Conservation (phyloP, 768 basidiomycete species). For the Lyophyllum shimeji region DNA sequence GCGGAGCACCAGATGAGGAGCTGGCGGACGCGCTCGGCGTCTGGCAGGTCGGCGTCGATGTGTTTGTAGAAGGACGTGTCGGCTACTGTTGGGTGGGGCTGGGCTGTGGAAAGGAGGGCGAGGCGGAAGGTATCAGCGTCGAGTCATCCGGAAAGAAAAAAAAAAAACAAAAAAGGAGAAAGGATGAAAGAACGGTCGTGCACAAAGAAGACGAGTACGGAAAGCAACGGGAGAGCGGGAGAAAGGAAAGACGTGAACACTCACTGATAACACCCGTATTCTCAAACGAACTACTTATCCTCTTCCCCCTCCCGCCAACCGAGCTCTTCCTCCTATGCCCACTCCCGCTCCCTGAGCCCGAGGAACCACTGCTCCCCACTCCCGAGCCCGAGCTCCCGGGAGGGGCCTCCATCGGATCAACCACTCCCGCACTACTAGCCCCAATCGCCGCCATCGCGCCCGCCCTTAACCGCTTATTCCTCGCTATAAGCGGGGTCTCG, state of each 20-base stretch:
- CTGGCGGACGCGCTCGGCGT: constrained; percentile 68
- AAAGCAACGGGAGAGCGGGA: neutral
- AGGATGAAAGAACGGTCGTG: neutral
- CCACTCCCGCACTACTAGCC: constrained; percentile 12
- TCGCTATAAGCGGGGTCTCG: constrained; percentile 69
- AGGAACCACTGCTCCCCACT: neutral
- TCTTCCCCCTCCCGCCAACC: constrained; percentile 62
- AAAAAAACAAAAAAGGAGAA: no score
- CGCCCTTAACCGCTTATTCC: constrained; percentile 63
- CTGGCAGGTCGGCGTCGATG: constrained; percentile 73
- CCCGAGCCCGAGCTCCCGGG: neutral
- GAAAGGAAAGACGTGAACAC: constrained; percentile 35
- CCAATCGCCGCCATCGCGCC: constrained; percentile 47
- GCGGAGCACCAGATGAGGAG: constrained; percentile 75
- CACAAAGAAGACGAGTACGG: constrained; percentile 4
- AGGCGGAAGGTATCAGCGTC: neutral
- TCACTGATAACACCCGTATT: constrained; percentile 69
- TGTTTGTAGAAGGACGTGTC: constrained; percentile 77
- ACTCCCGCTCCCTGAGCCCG: constrained; percentile 5
- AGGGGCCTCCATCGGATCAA: constrained; percentile 1
- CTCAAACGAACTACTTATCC: constrained; percentile 70
- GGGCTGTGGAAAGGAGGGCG: constrained; percentile 41
- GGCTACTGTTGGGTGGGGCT: constrained; percentile 72
- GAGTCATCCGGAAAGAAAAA: no score
- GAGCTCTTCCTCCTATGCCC: constrained; percentile 62